Base-by-base conservation (phyloP, 73 alveolate genomes). In the Paraurostyla sp. region DNA sequence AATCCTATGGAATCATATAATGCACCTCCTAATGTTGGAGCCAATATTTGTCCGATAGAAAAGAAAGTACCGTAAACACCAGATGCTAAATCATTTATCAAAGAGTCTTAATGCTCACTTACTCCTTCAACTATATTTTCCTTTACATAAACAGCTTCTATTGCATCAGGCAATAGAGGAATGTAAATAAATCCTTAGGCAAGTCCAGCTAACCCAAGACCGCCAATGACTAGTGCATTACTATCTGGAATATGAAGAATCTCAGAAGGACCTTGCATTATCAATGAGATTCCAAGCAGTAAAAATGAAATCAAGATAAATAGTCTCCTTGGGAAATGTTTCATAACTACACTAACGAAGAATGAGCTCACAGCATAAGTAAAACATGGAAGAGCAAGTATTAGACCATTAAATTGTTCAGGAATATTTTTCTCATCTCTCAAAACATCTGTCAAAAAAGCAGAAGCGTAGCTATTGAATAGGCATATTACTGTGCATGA, bases 151-250 rank as follows among this genome's bases (percentile, higher is more conserved):
- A 78, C 89, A 51, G 89, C 89, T 20, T 78, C 89, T 7, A 78
- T 50, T 18, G 78, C 89, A 33, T 78, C 89, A 18, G 89, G 89
- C 16, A 78, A 60, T 78, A 78, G 32, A 3, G 89, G 89, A 32
- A 78, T 78, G 40, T 51, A 78, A 22, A 78, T 54, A 40, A 78
- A 78, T 1, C 89, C 89, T 52, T 78, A 35, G 4, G 89, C 89
- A 7, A 78, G 51, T 16, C 89, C 89, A 51, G 63, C 23, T 0
- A 78, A 78, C 13, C 65, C 89, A 7, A 78, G 20, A n/a, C 89
- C 89, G 7, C 29, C n/a, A 29, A 78, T 18, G 9, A 78, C 80
- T 35, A 50, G 30, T 22, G 11, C 23, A 25, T 51, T 78, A 32
- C 27, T 78, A 32, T 78, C 78, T 52, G 89, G 89, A 9, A 78